Percentiles rank a stretch among this genome's conserved stretches.
Evolutionary conservation across 257 asterid species (phyloP).

Genomic region (Hygrophila difformis): DNA sequence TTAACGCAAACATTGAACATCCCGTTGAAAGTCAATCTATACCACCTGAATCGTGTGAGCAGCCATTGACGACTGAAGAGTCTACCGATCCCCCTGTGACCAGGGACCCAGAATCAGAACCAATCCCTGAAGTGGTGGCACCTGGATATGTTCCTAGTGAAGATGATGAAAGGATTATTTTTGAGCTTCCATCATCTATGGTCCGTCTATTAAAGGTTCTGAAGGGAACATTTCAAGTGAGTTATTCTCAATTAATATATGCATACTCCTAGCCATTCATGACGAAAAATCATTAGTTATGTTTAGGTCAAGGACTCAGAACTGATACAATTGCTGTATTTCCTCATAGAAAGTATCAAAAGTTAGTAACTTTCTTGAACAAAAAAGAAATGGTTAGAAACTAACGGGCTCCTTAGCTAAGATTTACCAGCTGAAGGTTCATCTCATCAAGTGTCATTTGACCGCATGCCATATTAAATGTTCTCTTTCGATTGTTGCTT

Average conservation of each 20-base stretch:
- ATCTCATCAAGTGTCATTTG: conserved; percentile 4
- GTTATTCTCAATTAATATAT: conserved; percentile 19
- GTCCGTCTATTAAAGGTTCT: conserved; percentile 81
- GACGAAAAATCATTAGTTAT: conserved; percentile 1
- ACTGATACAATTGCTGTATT: conserved; percentile 11
- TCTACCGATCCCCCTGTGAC: conserved; percentile 30
- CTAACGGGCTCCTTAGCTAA: not conserved
- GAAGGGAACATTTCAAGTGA: conserved; percentile 90
- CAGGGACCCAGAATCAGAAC: conserved; percentile 41
- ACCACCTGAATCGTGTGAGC: conserved; percentile 45
- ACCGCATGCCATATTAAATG: conserved; percentile 1
- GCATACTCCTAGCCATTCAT: conserved; percentile 13
- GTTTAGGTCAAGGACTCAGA: conserved; percentile 10
- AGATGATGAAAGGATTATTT: conserved; percentile 80
- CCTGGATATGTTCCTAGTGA: conserved; percentile 93
- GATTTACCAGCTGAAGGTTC: conserved; percentile 10
- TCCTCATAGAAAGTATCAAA: too few species aligned
- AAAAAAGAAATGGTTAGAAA: not conserved
- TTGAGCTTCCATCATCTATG: conserved; percentile 93
- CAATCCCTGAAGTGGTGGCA: conserved; percentile 48
- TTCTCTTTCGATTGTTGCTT: conserved; percentile 11
- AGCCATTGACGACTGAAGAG: conserved; percentile 31
- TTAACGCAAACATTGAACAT: conserved; percentile 35
- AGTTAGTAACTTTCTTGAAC: conserved; percentile 1
- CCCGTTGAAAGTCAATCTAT: conserved; percentile 32